These are phyloP conservation scores for Porogramme epimiltina DNA, from an alignment of 1,284 basidiomycete species.

Conservation along the genomic window DNA sequence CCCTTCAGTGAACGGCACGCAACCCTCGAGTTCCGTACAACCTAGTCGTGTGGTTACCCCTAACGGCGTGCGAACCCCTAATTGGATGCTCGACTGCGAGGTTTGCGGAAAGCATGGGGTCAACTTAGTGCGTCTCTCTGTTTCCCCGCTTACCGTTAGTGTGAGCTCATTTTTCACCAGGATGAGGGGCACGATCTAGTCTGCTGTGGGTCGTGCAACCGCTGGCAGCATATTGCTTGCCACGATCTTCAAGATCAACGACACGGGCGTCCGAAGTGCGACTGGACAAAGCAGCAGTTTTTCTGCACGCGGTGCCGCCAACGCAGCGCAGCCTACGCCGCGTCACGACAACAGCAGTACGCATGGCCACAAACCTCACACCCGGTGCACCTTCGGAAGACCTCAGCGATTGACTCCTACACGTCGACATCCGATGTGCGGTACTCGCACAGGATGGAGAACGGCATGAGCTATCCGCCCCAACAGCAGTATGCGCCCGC, in stretches of 20 bases:
- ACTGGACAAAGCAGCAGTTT: constrained; percentile 74
- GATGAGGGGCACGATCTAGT: constrained; percentile 78
- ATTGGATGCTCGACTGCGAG: constrained; percentile 87
- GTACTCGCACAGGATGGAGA: constrained; percentile 18
- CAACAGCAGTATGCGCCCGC: constrained; percentile 18
- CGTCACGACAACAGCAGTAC: constrained; percentile 14
- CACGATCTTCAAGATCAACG: constrained; percentile 66
- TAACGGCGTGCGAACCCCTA: constrained; percentile 48
- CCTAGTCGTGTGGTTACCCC: constrained; percentile 34
- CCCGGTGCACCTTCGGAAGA: constrained; percentile 16
- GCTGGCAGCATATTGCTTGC: constrained; percentile 85
- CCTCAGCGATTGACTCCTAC: constrained; percentile 12
- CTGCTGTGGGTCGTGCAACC: constrained; percentile 76
- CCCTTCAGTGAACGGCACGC: constrained; percentile 23
- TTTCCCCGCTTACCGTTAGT: constrained; percentile 1
- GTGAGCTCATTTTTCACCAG: constrained; percentile 38
- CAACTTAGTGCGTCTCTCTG: constrained; percentile 56
- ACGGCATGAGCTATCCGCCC: constrained; percentile 18
- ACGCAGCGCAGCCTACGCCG: constrained; percentile 12
- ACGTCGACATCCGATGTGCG: constrained; percentile 20
- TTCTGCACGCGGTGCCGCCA: constrained; percentile 51
- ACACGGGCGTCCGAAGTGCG: constrained; percentile 59
- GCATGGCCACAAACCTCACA: constrained; percentile 13
- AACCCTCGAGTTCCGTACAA: constrained; percentile 23
- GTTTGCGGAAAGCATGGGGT: constrained; percentile 71